These are phyloP conservation scores for Aspergillus persii DNA, from an alignment of 2,329 filamentous ascomycete genomes.

Conservation along the genomic window DNA sequence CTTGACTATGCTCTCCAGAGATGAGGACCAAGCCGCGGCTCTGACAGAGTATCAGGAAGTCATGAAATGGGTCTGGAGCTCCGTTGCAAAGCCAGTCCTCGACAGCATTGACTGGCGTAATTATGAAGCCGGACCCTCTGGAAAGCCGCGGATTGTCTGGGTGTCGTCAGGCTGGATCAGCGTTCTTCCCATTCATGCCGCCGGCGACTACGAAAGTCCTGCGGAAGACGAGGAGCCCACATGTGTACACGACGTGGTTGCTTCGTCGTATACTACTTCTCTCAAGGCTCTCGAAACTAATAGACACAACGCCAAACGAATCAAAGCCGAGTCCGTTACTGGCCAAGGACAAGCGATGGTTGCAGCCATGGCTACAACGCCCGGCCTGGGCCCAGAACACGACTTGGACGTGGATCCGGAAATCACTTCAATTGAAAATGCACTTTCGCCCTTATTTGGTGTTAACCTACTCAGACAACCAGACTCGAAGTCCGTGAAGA, in stretches of 20 bases:
- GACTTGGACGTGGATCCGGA: slow-evolving; percentile 4
- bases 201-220: not conserved
- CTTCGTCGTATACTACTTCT: slow-evolving; percentile 4
- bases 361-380: slow-evolving; percentile 3
- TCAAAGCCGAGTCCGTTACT: not conserved
- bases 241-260: slow-evolving; percentile 2
- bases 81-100: slow-evolving; percentile 2
- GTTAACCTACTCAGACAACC: not conserved
- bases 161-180: slow-evolving; percentile 5
- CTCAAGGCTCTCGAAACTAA: slow-evolving; percentile 2
- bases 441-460: not conserved
- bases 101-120: slow-evolving; percentile 1
- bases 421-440: not conserved
- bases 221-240: not conserved
- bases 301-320: not conserved
- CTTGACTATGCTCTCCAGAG: not conserved
- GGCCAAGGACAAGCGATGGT: not conserved
- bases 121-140: not conserved
- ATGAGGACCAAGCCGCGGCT: not conserved
- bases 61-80: slow-evolving; percentile 6
- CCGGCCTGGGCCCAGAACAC: not conserved
- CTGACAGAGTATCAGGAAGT: not conserved
- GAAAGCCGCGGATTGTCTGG: slow-evolving; percentile 4
- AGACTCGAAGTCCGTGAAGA: not conserved
- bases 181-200: slow-evolving; percentile 3